phyloP scores from a whole-genome alignment of 1,284 basidiomycete species.

The Ganoderma leucocontextum region DNA sequence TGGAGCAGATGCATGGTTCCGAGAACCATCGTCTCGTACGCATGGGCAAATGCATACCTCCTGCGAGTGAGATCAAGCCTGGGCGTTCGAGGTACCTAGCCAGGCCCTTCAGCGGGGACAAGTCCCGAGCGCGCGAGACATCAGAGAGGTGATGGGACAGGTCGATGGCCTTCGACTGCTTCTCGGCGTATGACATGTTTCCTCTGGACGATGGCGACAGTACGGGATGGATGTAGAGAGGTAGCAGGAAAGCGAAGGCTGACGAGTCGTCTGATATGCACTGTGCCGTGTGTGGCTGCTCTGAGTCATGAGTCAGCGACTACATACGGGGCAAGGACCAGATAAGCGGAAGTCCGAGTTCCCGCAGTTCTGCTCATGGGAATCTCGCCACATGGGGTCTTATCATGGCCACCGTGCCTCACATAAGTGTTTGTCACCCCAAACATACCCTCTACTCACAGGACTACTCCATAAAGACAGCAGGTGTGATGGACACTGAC shows the following conservation, averaged over 20 bases:
- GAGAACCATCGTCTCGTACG: not conserved
- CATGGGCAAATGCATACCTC: conserved; percentile 51
- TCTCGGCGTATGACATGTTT: conserved; percentile 39
- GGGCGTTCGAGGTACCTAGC: conserved; percentile 61
- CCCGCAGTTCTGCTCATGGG: not conserved
- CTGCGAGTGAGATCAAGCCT: conserved; percentile 63
- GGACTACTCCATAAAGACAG: not conserved
- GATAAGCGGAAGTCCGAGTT: not conserved
- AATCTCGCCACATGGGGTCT: not conserved
- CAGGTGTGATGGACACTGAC: not conserved
- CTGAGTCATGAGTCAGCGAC: not conserved
- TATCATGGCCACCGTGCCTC: not conserved
- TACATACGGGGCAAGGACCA: not conserved
- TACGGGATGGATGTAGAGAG: conserved; percentile 7
- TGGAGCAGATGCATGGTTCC: not conserved
- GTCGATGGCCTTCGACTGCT: conserved; percentile 58
- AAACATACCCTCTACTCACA: not conserved
- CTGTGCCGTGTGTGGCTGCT: not conserved
- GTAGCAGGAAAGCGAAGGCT: not conserved
- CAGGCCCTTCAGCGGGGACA: conserved; percentile 72
- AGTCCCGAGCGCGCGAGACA: conserved; percentile 57
- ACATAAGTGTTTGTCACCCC: not conserved
- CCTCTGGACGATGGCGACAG: conserved; percentile 23
- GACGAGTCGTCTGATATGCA: not conserved
- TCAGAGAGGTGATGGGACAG: conserved; percentile 67